Conservation (phyloP, 352 stramenopile species). For the Blastocystis sp. region DNA sequence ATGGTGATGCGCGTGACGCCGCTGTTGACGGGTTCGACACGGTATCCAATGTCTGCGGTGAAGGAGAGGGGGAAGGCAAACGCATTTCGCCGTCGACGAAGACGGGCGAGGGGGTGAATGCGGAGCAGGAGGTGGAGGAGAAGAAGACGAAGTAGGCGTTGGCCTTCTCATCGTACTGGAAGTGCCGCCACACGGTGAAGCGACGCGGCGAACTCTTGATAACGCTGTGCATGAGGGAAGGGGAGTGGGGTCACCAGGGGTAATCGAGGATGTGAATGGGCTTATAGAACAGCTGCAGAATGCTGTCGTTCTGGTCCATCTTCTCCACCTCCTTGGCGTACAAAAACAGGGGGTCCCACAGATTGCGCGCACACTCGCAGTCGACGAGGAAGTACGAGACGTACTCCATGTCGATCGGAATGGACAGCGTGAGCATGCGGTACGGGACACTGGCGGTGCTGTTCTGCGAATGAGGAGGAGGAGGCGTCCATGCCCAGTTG, state of each 20-base stretch:
- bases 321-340: conserved; percentile 6
- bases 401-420: conserved; percentile 44
- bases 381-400: conserved; percentile 53
- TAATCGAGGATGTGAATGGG: conserved; percentile 22
- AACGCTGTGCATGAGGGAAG: neutral
- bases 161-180: conserved; percentile 26
- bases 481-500: neutral
- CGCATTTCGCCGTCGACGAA: conserved; percentile 15
- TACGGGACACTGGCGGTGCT: neutral
- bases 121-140: neutral
- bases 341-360: conserved; percentile 60
- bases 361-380: neutral
- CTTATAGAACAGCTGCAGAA: conserved; percentile 60
- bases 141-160: conserved; percentile 59
- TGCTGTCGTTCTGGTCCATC: conserved; percentile 48
- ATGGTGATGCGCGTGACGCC: conserved; percentile 25
- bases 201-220: neutral
- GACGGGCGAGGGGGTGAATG: too few relatives aligned
- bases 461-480: neutral
- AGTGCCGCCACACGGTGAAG: conserved; percentile 38
- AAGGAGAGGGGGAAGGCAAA: neutral
- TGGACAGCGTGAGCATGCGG: conserved; percentile 14
- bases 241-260: neutral
- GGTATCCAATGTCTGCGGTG: conserved; percentile 20
- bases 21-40: conserved; percentile 11